Evolutionary conservation across 2,329 filamentous ascomycete species (phyloP), one percentile per base, ranked within the genome.

Genomic region (Fusarium gaditjirri): DNA sequence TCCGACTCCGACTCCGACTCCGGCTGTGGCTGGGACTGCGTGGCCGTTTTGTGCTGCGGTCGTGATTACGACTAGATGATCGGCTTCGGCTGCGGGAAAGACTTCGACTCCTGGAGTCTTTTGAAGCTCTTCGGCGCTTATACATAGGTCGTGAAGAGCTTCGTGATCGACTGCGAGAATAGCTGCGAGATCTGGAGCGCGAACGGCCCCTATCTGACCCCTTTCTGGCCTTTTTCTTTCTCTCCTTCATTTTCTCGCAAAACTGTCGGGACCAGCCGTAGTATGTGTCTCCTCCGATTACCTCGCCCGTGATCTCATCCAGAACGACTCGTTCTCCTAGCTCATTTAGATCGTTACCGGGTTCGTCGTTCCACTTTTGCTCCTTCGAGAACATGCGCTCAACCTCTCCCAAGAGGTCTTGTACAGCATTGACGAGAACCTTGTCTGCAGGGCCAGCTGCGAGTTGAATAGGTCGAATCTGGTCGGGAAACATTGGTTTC

Each of bases 201-300:
- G 84, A 84, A 8, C 81, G 79, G 8, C 80, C 81, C 31, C 81
- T 53, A 2, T 67, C 78, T 9, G 74, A 8, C 71, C 61, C 65
- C 41, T 66, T 68, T 21, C 58, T 56, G 5, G 29, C 52, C 61
- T 81, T 84, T 47, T 79, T 83, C 33, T 79, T 81, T 41, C 87
- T 84, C 55, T 85, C 83, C 81, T 92, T 94, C 92, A 96, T 96
- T 77, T 92, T 93, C 73, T 93, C 86, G 78, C 93, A 97, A 74
- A 97, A 96, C 2, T 85, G 84, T 42, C 89, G 87, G 9, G 94
- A 95, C 94, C 94, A 97, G 68, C 94, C 94, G 78, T 97, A 97
- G 80, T 97, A 97, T 2, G 92, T 93, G 70, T 93, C 91, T 3
- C 91, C 91, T 11, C 86, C 85, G 11, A 91, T 79, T 4, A 91